phyloP scores from a whole-genome alignment of 306 rosid species.

The Cucumis cinereus region DNA sequence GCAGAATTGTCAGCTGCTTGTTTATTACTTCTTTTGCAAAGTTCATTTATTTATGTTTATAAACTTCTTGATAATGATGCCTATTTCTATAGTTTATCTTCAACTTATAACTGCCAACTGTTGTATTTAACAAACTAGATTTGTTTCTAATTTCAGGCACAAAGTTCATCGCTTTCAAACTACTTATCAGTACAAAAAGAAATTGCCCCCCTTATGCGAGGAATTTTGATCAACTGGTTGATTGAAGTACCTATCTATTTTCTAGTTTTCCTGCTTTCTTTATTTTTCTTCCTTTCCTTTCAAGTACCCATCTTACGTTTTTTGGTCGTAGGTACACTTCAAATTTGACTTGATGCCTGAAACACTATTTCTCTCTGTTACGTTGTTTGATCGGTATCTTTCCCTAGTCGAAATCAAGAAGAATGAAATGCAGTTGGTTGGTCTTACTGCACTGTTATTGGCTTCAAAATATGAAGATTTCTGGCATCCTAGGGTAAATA shows the following conservation, averaged over 20 bases:
- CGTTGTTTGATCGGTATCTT: conserved; percentile 36
- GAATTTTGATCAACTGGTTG: conserved; percentile 76
- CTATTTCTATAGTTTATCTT: background rate
- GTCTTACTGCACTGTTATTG: conserved; percentile 74
- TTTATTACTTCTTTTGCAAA: background rate
- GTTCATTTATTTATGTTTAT: background rate
- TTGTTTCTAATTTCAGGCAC: conserved; percentile 36
- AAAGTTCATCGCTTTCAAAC: conserved; percentile 39
- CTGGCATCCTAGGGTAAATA: conserved; percentile 86
- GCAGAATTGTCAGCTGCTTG: background rate
- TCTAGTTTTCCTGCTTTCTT: background rate
- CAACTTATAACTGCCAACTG: background rate
- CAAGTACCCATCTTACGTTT: background rate
- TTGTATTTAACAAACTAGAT: background rate
- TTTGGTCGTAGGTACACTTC: conserved; percentile 57
- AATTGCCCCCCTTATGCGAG: conserved; percentile 65
- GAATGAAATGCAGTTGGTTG: conserved; percentile 80
- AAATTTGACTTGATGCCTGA: conserved; percentile 90
- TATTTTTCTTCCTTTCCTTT: background rate
- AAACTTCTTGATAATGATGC: background rate
- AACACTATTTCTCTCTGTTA: conserved; percentile 31
- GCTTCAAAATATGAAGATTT: conserved; percentile 91
- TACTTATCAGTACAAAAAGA: conserved; percentile 59
- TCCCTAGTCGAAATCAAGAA: conserved; percentile 48
- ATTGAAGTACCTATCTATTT: conserved; percentile 49